A percentile compares a stretch with the other conserved stretches of the same genome.
These are phyloP conservation scores for Pholiota molesta DNA, from an alignment of 768 basidiomycete genomes.

Conservation along the genomic window DNA sequence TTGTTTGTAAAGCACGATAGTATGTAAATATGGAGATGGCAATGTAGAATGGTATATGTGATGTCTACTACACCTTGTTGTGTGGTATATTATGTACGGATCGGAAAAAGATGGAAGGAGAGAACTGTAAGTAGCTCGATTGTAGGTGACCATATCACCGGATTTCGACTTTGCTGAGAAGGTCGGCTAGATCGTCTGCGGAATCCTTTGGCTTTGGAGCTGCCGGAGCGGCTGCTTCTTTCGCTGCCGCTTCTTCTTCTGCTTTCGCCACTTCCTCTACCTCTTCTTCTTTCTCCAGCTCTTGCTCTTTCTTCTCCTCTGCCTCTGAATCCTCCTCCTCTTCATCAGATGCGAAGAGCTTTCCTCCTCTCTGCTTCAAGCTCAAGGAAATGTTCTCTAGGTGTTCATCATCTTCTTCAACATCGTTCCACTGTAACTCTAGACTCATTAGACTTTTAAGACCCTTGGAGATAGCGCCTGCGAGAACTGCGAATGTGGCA, in stretches of 20 bases:
- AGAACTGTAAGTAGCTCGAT: neutral
- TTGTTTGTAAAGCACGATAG: conserved; percentile 54
- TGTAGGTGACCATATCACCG: conserved; percentile 6
- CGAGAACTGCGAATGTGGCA: conserved; percentile 66
- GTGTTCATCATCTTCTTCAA: conserved; percentile 74
- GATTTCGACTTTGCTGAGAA: conserved; percentile 67
- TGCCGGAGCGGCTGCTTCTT: conserved; percentile 25
- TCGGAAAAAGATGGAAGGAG: neutral
- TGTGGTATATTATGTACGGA: conserved; percentile 6
- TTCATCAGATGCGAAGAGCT: conserved; percentile 70
- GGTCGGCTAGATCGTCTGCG: conserved; percentile 64
- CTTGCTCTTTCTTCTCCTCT: conserved; percentile 54
- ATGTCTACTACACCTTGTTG: conserved; percentile 16
- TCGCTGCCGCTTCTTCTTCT: conserved; percentile 32
- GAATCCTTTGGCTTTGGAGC: conserved; percentile 26
- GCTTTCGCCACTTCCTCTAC: conserved; percentile 31
- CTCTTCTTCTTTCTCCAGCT: conserved; percentile 36
- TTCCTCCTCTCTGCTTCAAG: conserved; percentile 69
- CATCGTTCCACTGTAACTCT: conserved; percentile 92
- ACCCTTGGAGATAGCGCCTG: conserved; percentile 62
- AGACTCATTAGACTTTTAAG: conserved; percentile 63
- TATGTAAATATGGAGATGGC: neutral
- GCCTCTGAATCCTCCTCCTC: conserved; percentile 80
- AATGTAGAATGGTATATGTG: conserved; percentile 4
- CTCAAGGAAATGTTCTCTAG: conserved; percentile 54